Evolutionary conservation across 1,284 basidiomycete species (phyloP), one percentile per base, ranked within the genome.

Genomic region (Phylloporus sp.): DNA sequence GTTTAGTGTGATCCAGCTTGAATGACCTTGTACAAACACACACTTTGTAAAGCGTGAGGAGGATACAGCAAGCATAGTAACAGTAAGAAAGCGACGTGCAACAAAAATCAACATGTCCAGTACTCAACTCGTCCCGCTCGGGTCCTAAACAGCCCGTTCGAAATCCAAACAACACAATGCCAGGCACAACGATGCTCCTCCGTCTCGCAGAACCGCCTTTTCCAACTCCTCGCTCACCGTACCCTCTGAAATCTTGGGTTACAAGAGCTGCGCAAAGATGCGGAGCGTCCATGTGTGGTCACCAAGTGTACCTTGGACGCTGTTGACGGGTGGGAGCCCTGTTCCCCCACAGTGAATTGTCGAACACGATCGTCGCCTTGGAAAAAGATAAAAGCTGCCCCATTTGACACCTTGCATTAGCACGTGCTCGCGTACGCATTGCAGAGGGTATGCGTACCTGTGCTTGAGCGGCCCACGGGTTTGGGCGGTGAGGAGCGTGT

Each of bases 1-100:
- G 91, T 59, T 78, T 41, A 77, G 37, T 25, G 4, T 15, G 17
- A 62, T 43, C 8, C 25, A 66, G 27, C 14, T 60, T 66, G n/a
- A 15, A 68, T 43, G 53, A 58, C 61, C 60, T 57, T 69, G 69
- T 76, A 69, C 25, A 47, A 59, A 59, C 25, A 39, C 37, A 39
- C 15, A 11, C 17, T 15, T 27, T 41, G 25, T 17, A 35, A 32
- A 56, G 53, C 29, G 19, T 35, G 10, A 4, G 52, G 27, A 17
- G 45, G 4, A 47, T 53, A 55, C 32, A 17, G n/a, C 10, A 41
- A 25, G 39, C n/a, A 15, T 58, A n/a, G 12, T 10, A 49, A 43
- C 10, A n/a, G 43, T 12, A 27, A 7, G n/a, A 2, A 57, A 23
- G 23, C 27, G 32, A 61, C 7, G 47, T 52, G 25, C n/a, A 5